A percentile compares a stretch with the other conserved stretches of the same genome.
Conservation (phyloP, 2,329 filamentous ascomycete species). For the Aureobasidium lini region DNA sequence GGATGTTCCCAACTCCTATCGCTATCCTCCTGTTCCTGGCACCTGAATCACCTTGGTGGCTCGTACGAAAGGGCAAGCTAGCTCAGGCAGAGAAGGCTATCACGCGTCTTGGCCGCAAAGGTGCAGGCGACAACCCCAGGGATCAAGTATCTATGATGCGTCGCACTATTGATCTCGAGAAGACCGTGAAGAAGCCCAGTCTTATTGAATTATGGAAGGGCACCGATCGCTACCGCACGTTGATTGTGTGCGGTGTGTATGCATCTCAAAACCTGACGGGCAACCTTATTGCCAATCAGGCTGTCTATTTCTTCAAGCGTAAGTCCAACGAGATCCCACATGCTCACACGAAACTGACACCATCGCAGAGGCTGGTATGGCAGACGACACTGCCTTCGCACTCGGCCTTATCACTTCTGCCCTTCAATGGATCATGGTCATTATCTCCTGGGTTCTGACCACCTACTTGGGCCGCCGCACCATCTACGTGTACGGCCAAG, state of each 20-base stretch:
- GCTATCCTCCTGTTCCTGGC: constrained; percentile 45
- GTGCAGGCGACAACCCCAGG: constrained; percentile 43
- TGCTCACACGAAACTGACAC: too few relatives aligned
- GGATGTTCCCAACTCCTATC: constrained; percentile 52
- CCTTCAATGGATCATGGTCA: constrained; percentile 55
- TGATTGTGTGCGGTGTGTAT: constrained; percentile 51
- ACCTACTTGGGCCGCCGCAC: constrained; percentile 56
- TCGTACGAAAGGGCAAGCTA: constrained; percentile 42
- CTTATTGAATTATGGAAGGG: constrained; percentile 48
- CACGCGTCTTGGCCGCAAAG: constrained; percentile 41
- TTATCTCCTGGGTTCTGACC: constrained; percentile 61
- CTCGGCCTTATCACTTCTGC: constrained; percentile 58
- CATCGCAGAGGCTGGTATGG: constrained; percentile 47
- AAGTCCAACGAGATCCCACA: too few relatives aligned
- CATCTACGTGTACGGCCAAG: constrained; percentile 56
- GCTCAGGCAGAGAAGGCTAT: constrained; percentile 42
- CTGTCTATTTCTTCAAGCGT: constrained; percentile 52
- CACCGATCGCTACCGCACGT: constrained; percentile 46
- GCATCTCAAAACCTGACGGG: constrained; percentile 55
- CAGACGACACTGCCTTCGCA: constrained; percentile 48
- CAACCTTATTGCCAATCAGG: constrained; percentile 57
- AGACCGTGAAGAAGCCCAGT: constrained; percentile 43
- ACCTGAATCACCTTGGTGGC: constrained; percentile 49
- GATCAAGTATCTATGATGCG: constrained; percentile 53
- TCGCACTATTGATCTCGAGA: constrained; percentile 50